Percentiles rank a stretch among this genome's conserved stretches.
Evolutionary conservation across 345 rosid species (phyloP).

Genomic region (Lumnitzera littorea): DNA sequence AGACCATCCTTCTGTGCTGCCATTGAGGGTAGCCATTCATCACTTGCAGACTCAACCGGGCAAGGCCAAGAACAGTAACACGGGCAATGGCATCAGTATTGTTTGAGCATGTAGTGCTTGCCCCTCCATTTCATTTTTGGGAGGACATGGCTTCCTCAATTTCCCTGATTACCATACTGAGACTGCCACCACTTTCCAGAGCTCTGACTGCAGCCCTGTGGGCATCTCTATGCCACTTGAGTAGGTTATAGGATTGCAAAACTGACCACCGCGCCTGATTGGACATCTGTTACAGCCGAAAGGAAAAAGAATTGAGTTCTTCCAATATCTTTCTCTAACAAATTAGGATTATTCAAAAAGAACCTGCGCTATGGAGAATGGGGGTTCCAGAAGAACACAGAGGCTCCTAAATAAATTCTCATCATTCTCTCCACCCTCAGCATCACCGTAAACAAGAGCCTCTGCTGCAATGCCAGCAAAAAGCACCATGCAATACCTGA

Average conservation of each 20-base stretch:
- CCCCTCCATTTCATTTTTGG: constrained; percentile 15
- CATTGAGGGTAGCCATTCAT: too few relatives aligned
- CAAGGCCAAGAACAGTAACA: not conserved
- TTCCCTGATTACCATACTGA: constrained; percentile 63
- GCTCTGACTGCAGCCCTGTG: constrained; percentile 79
- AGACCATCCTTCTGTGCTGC: too few relatives aligned
- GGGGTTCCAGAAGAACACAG: constrained; percentile 72
- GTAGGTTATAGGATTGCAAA: constrained; percentile 79
- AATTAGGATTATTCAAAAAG: not conserved
- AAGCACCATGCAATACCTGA: constrained; percentile 91
- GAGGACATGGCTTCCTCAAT: constrained; percentile 76
- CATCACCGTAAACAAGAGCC: constrained; percentile 84
- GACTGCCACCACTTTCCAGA: constrained; percentile 69
- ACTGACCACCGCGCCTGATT: constrained; percentile 96
- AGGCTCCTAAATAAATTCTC: constrained; percentile 89
- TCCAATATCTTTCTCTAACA: not conserved
- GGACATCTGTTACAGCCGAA: constrained; percentile 56
- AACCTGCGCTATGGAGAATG: constrained; percentile 75
- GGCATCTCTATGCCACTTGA: constrained; percentile 77
- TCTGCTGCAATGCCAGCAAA: constrained; percentile 98
- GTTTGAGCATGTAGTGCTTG: too few relatives aligned
- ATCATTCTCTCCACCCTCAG: constrained; percentile 97
- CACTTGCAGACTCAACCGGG: too few relatives aligned
- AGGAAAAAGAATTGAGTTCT: not conserved
- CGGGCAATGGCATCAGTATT: not conserved